A percentile compares a stretch with the other conserved stretches of the same genome.
Evolutionary conservation across 2,329 filamentous ascomycete species (phyloP).

Genomic region (Pseudogymnoascus sp.): DNA sequence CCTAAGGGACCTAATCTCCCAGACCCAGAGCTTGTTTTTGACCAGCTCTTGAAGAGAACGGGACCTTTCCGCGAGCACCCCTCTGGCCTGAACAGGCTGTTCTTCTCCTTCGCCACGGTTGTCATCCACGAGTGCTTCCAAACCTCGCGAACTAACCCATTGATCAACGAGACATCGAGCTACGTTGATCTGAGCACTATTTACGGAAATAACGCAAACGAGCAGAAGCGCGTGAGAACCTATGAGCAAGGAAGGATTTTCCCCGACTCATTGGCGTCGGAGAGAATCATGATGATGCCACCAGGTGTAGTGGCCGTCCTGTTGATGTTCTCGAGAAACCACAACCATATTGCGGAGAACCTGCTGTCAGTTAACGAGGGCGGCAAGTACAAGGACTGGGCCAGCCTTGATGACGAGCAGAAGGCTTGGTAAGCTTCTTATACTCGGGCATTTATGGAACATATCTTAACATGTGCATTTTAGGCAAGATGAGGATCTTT

Average conservation of each 20-base stretch:
- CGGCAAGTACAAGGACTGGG: constrained; percentile 38
- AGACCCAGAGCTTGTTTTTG: constrained; percentile 42
- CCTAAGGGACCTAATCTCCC: constrained; percentile 45
- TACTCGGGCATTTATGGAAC: not conserved
- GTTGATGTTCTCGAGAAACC: constrained; percentile 41
- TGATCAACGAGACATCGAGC: constrained; percentile 42
- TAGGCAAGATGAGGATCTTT: constrained; percentile 44
- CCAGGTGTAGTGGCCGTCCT: constrained; percentile 39
- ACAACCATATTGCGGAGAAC: constrained; percentile 38
- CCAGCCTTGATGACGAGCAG: constrained; percentile 32
- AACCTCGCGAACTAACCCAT: constrained; percentile 35
- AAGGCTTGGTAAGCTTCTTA: constrained; percentile 33
- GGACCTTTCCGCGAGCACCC: constrained; percentile 39
- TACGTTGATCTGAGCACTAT: constrained; percentile 43
- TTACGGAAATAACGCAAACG: constrained; percentile 39
- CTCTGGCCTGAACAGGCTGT: constrained; percentile 39
- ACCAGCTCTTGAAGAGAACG: constrained; percentile 38
- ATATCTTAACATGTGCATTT: constrained; percentile 17
- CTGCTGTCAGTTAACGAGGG: constrained; percentile 39
- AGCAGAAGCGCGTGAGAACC: constrained; percentile 39
- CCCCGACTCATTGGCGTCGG: constrained; percentile 39
- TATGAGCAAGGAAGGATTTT: constrained; percentile 38
- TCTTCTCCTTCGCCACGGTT: constrained; percentile 43
- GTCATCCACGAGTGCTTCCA: constrained; percentile 45
- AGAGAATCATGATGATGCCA: constrained; percentile 44